Percentiles rank a stretch among this genome's conserved stretches.
Conservation (phyloP, 305 asterid species). For the Euphrasia arctica region DNA sequence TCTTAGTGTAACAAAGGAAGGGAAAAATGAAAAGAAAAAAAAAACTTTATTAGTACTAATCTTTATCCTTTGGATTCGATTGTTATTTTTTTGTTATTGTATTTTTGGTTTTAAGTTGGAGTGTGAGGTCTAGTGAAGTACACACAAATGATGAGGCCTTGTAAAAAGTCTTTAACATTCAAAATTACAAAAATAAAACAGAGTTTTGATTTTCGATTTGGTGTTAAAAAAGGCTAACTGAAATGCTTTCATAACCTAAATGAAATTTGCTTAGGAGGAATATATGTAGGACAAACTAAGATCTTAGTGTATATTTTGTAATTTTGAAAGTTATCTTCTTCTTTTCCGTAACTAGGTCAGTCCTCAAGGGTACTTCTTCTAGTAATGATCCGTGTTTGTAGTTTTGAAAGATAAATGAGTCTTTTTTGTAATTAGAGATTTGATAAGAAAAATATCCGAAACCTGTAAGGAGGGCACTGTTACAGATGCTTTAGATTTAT, state of each 20-base stretch:
- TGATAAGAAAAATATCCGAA: no score
- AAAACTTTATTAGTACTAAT: no score
- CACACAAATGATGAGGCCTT: no score
- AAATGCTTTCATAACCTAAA: background rate
- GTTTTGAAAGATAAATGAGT: background rate
- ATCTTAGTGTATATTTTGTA: background rate
- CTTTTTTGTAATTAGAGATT: background rate
- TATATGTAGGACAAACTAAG: background rate
- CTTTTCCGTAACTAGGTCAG: background rate
- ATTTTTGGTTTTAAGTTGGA: no score
- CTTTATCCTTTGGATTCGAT: background rate
- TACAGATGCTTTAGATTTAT: background rate
- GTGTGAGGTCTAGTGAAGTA: no score
- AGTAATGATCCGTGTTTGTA: background rate
- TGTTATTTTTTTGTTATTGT: background rate
- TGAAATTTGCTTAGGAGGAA: background rate
- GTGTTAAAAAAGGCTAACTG: background rate
- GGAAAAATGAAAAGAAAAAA: background rate
- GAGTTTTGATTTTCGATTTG: no score
- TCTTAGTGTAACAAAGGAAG: background rate
- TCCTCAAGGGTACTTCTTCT: background rate
- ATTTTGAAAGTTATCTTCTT: background rate
- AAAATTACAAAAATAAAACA: no score
- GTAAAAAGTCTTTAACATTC: background rate
- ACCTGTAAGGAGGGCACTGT: background rate